Evolutionary conservation across 2,329 filamentous ascomycete species (phyloP).

Genomic region (Beauveria rudraprayagi): DNA sequence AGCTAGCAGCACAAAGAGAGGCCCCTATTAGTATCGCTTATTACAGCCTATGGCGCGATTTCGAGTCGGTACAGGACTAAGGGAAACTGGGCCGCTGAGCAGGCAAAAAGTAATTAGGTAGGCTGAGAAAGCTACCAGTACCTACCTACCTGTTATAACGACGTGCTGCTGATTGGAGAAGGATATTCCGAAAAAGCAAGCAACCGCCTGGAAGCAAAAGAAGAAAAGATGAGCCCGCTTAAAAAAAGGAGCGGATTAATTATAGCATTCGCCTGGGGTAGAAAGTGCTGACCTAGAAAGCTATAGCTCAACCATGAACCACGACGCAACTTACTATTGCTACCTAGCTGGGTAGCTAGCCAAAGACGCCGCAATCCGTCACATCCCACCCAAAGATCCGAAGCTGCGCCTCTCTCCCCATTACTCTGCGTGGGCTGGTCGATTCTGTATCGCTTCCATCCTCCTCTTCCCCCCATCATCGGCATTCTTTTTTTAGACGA

Average conservation of each 20-base stretch:
- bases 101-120: background rate
- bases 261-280: background rate
- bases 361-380: constrained; percentile 6
- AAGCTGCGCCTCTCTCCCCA: constrained; percentile 12
- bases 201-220: background rate
- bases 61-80: background rate
- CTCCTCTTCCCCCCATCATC: constrained; percentile 14
- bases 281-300: background rate
- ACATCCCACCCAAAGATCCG: constrained; percentile 5
- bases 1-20: background rate
- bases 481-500: constrained; percentile 14
- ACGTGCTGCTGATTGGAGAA: background rate
- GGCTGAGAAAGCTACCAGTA: background rate
- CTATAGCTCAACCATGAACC: background rate
- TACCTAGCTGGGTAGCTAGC: background rate
- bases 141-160: background rate
- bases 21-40: background rate
- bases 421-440: constrained; percentile 12
- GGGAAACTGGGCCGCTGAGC: background rate
- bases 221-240: background rate
- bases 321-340: background rate
- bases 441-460: constrained; percentile 15
- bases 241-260: background rate
- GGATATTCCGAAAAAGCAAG: background rate
- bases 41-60: background rate